A percentile compares a stretch with the other conserved stretches of the same genome.
These are phyloP conservation scores for Cytospora piceicola DNA, from an alignment of 2,329 filamentous ascomycete species.

Conservation along the genomic window DNA sequence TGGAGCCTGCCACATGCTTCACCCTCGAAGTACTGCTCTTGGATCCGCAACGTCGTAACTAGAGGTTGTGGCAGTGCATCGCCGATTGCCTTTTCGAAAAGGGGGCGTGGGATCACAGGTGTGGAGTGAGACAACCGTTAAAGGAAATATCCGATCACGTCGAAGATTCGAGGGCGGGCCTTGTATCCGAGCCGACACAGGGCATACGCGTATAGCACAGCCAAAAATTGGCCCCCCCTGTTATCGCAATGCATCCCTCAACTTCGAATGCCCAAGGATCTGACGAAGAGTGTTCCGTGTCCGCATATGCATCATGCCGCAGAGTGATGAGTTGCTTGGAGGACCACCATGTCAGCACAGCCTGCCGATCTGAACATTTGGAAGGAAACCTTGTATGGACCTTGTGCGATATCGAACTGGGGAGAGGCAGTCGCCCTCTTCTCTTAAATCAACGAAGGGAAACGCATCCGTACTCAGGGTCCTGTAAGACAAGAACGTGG, in stretches of 20 bases:
- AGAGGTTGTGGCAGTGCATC: neutral
- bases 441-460: neutral
- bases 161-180: neutral
- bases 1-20: neutral
- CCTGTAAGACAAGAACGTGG: slow-evolving; percentile 1
- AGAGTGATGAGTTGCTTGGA: slow-evolving; percentile 6
- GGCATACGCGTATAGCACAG: neutral
- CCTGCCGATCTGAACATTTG: neutral
- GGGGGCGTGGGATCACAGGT: neutral
- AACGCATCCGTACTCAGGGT: neutral
- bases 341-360: neutral
- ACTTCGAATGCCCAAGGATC: neutral
- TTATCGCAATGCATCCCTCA: neutral
- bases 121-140: neutral
- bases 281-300: slow-evolving; percentile 1
- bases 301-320: slow-evolving; percentile 8
- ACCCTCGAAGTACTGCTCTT: neutral
- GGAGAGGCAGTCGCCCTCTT: neutral
- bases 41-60: neutral
- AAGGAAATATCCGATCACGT: neutral
- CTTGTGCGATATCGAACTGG: neutral
- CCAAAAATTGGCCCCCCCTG: neutral
- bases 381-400: neutral
- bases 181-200: neutral
- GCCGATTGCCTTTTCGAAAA: slow-evolving; percentile 1